Evolutionary conservation across 306 rosid genomes (phyloP).

Genomic region (Sindora glabra): DNA sequence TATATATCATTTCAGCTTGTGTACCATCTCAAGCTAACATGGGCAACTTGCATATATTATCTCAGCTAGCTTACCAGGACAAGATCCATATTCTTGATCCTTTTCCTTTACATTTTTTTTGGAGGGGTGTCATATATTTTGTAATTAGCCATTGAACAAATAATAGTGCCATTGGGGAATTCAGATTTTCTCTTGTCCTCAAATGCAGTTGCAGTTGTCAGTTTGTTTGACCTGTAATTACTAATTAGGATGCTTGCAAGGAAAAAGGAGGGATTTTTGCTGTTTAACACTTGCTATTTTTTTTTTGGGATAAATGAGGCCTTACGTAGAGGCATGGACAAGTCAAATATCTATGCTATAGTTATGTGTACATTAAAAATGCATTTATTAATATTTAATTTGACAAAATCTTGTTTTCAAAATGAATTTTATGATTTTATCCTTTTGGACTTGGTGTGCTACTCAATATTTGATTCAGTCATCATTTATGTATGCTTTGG

Average conservation of each 20-base stretch:
- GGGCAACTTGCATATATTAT: too few relatives aligned
- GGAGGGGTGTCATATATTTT: too few relatives aligned
- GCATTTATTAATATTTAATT: background rate
- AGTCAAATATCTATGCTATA: background rate
- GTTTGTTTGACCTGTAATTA: background rate
- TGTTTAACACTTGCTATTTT: too few relatives aligned
- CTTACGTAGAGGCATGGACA: too few relatives aligned
- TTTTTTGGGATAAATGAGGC: too few relatives aligned
- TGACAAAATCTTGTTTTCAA: background rate
- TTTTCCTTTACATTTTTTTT: too few relatives aligned
- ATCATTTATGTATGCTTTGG: background rate
- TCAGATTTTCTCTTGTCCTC: background rate
- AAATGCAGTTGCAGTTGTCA: background rate
- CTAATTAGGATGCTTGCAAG: background rate
- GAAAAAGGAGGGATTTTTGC: background rate
- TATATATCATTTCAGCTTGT: too few relatives aligned
- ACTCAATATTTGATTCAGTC: constrained; percentile 2
- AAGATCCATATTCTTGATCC: too few relatives aligned
- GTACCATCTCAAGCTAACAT: too few relatives aligned
- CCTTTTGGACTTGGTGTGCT: background rate
- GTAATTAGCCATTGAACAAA: too few relatives aligned
- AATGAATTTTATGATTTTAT: background rate
- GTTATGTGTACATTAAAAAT: background rate
- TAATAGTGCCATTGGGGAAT: background rate
- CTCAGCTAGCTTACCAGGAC: too few relatives aligned